Evolutionary conservation across 805 yeast genomes (phyloP).

Genomic region (Candida patagonica): DNA sequence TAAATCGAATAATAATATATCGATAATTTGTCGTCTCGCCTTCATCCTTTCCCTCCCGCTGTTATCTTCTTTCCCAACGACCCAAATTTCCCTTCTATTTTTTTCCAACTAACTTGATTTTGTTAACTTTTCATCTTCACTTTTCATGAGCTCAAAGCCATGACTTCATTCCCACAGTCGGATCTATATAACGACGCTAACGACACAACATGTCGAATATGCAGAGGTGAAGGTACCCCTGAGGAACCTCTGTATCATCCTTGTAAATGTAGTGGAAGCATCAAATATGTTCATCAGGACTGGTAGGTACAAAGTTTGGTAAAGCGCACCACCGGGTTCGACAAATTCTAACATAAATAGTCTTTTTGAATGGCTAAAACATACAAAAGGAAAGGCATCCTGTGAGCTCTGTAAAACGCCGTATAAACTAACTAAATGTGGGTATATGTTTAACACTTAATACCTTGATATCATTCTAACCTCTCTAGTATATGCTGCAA

Average conservation of each 20-base stretch:
- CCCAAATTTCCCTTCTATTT: too few relatives aligned
- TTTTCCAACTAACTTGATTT: too few relatives aligned
- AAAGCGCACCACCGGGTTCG: neutral
- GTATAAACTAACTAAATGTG: conserved; percentile 51
- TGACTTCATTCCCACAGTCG: too few relatives aligned
- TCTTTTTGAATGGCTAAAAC: conserved; percentile 76
- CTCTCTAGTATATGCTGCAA: conserved; percentile 39
- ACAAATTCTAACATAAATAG: conserved; percentile 8
- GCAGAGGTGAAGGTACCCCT: conserved; percentile 80
- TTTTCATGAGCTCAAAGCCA: too few relatives aligned
- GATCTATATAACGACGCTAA: too few relatives aligned
- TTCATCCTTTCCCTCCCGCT: too few relatives aligned
- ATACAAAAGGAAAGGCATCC: conserved; percentile 48
- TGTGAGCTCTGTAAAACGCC: conserved; percentile 87
- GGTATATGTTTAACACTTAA: neutral
- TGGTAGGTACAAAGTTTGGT: conserved; percentile 36
- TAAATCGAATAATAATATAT: too few relatives aligned
- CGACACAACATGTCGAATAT: conserved; percentile 76
- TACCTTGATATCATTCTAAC: neutral
- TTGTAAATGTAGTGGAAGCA: conserved; percentile 89
- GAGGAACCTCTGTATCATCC: conserved; percentile 82
- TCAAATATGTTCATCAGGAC: conserved; percentile 86
- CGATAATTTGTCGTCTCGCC: too few relatives aligned
- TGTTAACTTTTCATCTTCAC: too few relatives aligned
- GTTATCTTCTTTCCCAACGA: too few relatives aligned